Percentiles rank a stretch among this genome's conserved stretches.
phyloP scores from a whole-genome alignment of 805 yeast species.

The Starmerella floris region DNA sequence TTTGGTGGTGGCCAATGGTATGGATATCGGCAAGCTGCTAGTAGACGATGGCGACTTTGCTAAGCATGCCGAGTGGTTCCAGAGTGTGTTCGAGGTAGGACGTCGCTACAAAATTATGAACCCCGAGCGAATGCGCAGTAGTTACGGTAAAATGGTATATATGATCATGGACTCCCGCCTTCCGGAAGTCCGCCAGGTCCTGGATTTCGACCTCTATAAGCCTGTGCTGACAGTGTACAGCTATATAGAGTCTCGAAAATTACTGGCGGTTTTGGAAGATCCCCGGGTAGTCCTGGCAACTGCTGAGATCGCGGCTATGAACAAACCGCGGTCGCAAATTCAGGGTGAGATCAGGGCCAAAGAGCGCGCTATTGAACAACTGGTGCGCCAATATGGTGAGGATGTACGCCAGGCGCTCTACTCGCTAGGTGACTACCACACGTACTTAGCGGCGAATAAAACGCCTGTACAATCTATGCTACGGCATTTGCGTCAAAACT shows the following conservation, averaged over 20 bases:
- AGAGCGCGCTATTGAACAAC: constrained; percentile 52
- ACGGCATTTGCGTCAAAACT: constrained; percentile 37
- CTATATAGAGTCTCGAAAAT: constrained; percentile 33
- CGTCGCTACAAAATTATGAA: constrained; percentile 73
- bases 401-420: constrained; percentile 47
- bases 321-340: constrained; percentile 41
- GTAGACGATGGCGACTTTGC: constrained; percentile 49
- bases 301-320: constrained; percentile 48
- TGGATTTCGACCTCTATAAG: constrained; percentile 64
- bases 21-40: constrained; percentile 53
- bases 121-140: constrained; percentile 68
- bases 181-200: constrained; percentile 52
- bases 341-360: constrained; percentile 49
- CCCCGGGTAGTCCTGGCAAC: constrained; percentile 50
- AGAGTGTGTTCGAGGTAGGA: constrained; percentile 60
- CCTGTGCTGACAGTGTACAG: constrained; percentile 53
- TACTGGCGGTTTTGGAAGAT: constrained; percentile 40
- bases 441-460: constrained; percentile 56
- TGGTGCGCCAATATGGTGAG: constrained; percentile 38
- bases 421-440: constrained; percentile 67
- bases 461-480: constrained; percentile 54
- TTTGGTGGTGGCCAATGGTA: constrained; percentile 60
- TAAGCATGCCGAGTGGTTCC: constrained; percentile 61
- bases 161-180: constrained; percentile 76
- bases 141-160: constrained; percentile 65